phyloP scores from a whole-genome alignment of 2,329 filamentous ascomycete genomes.

The Fusarium newnesense region DNA sequence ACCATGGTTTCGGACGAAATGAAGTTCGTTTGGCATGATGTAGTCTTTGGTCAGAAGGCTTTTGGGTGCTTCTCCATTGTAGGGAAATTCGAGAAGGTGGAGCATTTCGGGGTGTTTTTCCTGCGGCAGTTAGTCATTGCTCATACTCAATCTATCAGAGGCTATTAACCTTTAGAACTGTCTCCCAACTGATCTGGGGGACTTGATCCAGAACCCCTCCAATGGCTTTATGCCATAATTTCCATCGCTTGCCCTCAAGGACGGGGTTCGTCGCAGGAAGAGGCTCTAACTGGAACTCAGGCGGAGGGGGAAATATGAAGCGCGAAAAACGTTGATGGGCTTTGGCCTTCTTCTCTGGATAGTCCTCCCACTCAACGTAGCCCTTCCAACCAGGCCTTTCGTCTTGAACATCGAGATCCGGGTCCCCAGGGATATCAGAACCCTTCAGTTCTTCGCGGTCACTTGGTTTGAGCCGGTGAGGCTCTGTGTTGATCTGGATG shows the following conservation, averaged over 20 bases:
- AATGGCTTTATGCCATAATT: slow-evolving; percentile 66
- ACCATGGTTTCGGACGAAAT: slow-evolving; percentile 78
- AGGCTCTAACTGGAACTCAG: slow-evolving; percentile 66
- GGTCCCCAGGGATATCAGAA: slow-evolving; percentile 46
- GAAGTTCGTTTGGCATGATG: slow-evolving; percentile 67
- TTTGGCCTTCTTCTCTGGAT: slow-evolving; percentile 72
- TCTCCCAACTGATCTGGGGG: slow-evolving; percentile 68
- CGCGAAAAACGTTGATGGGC: slow-evolving; percentile 61
- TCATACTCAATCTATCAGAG: accelerated
- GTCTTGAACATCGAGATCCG: slow-evolving; percentile 33
- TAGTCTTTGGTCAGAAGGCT: slow-evolving; percentile 64
- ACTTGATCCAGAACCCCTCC: slow-evolving; percentile 53
- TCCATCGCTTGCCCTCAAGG: slow-evolving; percentile 65
- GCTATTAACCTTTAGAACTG: slow-evolving; percentile 53
- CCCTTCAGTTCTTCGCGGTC: neutral
- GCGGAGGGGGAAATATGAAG: slow-evolving; percentile 47
- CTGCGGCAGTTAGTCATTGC: neutral
- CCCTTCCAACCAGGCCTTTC: slow-evolving; percentile 51
- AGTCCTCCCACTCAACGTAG: slow-evolving; percentile 76
- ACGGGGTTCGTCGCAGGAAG: slow-evolving; percentile 68
- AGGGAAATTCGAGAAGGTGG: slow-evolving; percentile 70
- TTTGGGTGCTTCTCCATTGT: slow-evolving; percentile 71
- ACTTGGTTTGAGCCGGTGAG: neutral
- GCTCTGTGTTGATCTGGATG: neutral
- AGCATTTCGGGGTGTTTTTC: slow-evolving; percentile 71